Percentiles rank a stretch among this genome's conserved stretches.
Evolutionary conservation across 176 grass and related monocot genomes (phyloP).

Genomic region (Juncus inflexus): DNA sequence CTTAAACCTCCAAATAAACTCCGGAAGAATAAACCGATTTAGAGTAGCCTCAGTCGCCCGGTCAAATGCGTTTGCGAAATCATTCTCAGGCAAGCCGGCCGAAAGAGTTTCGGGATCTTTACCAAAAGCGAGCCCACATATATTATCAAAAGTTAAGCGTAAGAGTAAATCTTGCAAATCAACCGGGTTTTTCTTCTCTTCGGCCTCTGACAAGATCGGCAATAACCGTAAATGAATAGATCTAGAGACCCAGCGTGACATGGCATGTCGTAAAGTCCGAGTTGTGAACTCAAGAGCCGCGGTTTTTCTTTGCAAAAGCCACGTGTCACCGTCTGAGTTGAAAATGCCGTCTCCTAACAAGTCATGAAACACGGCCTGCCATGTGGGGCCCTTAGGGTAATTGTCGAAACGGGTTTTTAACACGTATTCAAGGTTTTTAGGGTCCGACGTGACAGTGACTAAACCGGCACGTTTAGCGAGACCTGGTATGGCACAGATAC

Average conservation of each 20-base stretch:
- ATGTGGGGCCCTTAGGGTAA: slow-evolving; percentile 96
- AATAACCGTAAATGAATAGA: slow-evolving; percentile 75
- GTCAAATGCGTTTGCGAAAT: slow-evolving; percentile 75
- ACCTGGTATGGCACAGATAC: slow-evolving; percentile 65
- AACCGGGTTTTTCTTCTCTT: not conserved
- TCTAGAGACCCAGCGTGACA: slow-evolving; percentile 79
- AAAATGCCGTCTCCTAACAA: slow-evolving; percentile 92
- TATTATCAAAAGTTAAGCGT: slow-evolving; percentile 95
- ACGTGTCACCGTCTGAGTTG: slow-evolving; percentile 92
- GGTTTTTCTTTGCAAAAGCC: slow-evolving; percentile 88
- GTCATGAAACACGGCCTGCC: slow-evolving; percentile 83
- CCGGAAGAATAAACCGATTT: slow-evolving; percentile 87
- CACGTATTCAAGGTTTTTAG: slow-evolving; percentile 85
- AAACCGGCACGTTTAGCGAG: slow-evolving; percentile 61
- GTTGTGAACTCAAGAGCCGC: slow-evolving; percentile 96
- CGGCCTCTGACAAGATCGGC: slow-evolving; percentile 56
- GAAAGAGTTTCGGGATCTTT: slow-evolving; percentile 92
- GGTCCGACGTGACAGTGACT: slow-evolving; percentile 78
- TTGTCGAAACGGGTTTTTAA: slow-evolving; percentile 85
- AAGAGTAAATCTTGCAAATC: slow-evolving; percentile 93
- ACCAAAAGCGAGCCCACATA: slow-evolving; percentile 86
- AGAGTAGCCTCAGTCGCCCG: slow-evolving; percentile 88
- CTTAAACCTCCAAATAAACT: slow-evolving; percentile 83
- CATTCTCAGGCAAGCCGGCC: slow-evolving; percentile 67
- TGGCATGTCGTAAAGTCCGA: slow-evolving; percentile 75